Evolutionary conservation across 2,329 filamentous ascomycete species (phyloP), one percentile per base, ranked within the genome.

Genomic region (Xylaria sp.): DNA sequence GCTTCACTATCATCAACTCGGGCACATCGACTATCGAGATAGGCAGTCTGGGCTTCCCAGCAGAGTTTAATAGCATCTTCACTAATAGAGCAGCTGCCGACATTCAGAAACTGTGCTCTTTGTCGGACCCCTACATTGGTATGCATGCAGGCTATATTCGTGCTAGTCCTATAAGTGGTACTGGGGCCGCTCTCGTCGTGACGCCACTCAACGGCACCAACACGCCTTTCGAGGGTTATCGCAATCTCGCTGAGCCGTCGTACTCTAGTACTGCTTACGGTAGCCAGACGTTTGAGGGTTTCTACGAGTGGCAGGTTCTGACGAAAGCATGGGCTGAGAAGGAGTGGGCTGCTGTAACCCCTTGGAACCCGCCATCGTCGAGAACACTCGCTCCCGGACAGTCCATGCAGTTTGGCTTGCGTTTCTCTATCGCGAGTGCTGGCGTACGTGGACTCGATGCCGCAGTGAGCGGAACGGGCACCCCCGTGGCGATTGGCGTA

Each of bases 61-160:
- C 87, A 23, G 86, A 88, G 74, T 88, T 89, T 79, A 90, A 90
- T 78, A 90, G 85, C 76, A 89, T 90, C 72, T 90, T 90, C 74
- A 88, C 83, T 13, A 80, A 81, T 54, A 82, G 86, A 9, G 76
- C 79, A 1, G 82, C 86, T 0, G 78, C 79, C 2, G 83, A 87
- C 7, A 88, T 84, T 7, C 83, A 85, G 63, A 76, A 79, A 0
- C 80, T 82, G 32, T 90, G 88, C 74, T 86, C 86, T 0, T 81
- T 90, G 2, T 82, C 85, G 0, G 88, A 90, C 65, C 88, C 88
- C 0, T 89, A 89, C 63, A 84, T 90, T n/a, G 88, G 88, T 1
- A 81, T 89, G 67, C 81, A 89, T 61, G 87, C 86, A 0, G 88
- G 88, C 0, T 87, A 88, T 65, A 81, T 89, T 48, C 85, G 86